A percentile compares a stretch with the other conserved stretches of the same genome.
Conservation (phyloP, 495 filamentous ascomycete genomes). For the Jackrogersella multiformis region DNA sequence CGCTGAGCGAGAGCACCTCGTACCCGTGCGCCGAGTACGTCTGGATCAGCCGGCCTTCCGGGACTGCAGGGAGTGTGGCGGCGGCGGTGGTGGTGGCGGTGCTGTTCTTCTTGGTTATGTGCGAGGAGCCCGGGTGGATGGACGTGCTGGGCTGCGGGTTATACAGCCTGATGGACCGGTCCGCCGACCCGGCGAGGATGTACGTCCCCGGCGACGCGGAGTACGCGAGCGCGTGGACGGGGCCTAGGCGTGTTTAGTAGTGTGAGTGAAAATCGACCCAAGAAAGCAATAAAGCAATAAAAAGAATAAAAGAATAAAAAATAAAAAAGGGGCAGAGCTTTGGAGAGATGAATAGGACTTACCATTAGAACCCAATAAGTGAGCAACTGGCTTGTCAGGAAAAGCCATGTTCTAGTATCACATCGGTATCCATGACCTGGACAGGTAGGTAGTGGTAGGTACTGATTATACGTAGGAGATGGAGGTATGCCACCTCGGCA, state of each 20-base stretch:
- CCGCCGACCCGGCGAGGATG: slow-evolving; percentile 85
- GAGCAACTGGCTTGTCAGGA: slow-evolving; percentile 54
- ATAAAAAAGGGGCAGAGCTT: too few relatives aligned
- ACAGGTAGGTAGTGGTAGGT: background rate
- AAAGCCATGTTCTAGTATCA: slow-evolving; percentile 45
- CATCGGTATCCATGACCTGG: slow-evolving; percentile 35
- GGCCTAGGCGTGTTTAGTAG: slow-evolving; percentile 56
- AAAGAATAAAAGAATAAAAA: too few relatives aligned
- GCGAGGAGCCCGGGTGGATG: slow-evolving; percentile 46
- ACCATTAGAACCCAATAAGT: slow-evolving; percentile 59
- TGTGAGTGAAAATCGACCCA: too few relatives aligned
- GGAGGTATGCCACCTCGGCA: slow-evolving; percentile 12
- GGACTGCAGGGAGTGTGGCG: slow-evolving; percentile 34
- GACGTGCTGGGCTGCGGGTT: slow-evolving; percentile 63
- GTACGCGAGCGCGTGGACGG: slow-evolving; percentile 78
- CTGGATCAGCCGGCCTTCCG: slow-evolving; percentile 71
- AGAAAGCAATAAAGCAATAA: too few relatives aligned
- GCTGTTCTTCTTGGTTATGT: slow-evolving; percentile 45
- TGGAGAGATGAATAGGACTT: background rate
- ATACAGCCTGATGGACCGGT: slow-evolving; percentile 86
- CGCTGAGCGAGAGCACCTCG: slow-evolving; percentile 81
- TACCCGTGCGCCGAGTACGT: slow-evolving; percentile 90
- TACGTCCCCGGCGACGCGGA: slow-evolving; percentile 73
- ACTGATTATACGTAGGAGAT: slow-evolving; percentile 4
- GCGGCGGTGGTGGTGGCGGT: too few relatives aligned